Percentiles rank a stretch among this genome's conserved stretches.
Conservation (phyloP, 192 early-diverging fungal genomes). For the Backusella luteola region DNA sequence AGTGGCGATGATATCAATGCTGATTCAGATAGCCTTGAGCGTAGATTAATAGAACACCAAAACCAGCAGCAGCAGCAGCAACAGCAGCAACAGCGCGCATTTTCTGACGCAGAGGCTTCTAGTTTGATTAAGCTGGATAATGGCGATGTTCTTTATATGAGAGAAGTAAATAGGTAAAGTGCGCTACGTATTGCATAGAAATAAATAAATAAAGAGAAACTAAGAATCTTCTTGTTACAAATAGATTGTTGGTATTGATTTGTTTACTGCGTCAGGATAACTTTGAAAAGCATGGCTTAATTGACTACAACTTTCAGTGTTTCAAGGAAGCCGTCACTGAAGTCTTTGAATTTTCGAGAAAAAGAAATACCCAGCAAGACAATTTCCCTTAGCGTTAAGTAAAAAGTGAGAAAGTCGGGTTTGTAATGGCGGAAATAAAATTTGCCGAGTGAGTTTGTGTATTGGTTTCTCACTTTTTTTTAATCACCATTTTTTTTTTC, state of each 20-base stretch:
- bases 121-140: conserved; percentile 76
- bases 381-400: too few relatives aligned
- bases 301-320: conserved; percentile 86
- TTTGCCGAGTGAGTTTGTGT: too few relatives aligned
- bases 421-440: too few relatives aligned
- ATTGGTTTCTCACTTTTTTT: too few relatives aligned
- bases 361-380: conserved; percentile 27
- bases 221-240: background rate
- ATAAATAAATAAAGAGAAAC: too few relatives aligned
- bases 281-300: conserved; percentile 79
- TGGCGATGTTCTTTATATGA: conserved; percentile 75
- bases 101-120: conserved; percentile 51
- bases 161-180: conserved; percentile 73
- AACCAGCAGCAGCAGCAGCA: background rate
- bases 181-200: background rate
- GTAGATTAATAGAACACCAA: conserved; percentile 3
- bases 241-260: conserved; percentile 71
- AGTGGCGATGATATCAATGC: background rate
- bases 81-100: background rate
- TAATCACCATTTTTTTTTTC: too few relatives aligned
- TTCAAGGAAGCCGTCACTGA: conserved; percentile 79
- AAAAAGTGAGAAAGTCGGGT: too few relatives aligned
- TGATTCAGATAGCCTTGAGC: conserved; percentile 10
- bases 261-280: conserved; percentile 78
- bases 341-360: conserved; percentile 63